Percentiles rank a stretch among this genome's conserved stretches.
Conservation (phyloP, 345 rosid species). For the Eucalyptus urophylla region DNA sequence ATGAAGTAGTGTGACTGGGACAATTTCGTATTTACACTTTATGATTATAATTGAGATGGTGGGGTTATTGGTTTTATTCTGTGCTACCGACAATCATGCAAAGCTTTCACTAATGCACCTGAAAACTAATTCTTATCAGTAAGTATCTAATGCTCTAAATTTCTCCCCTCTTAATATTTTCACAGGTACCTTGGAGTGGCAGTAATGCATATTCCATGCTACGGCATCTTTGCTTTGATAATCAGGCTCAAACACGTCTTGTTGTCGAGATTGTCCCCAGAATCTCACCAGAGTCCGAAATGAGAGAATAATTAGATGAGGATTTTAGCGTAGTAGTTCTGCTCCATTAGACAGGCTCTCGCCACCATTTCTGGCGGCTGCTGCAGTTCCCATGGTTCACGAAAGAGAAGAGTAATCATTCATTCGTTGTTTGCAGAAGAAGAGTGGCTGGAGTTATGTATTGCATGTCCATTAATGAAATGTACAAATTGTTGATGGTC, state of each 20-base stretch:
- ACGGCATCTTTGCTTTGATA: constrained; percentile 44
- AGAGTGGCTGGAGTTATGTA: not conserved
- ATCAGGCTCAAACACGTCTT: constrained; percentile 42
- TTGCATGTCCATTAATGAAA: not conserved
- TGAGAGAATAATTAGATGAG: not conserved
- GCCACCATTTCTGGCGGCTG: not conserved
- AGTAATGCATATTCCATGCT: constrained; percentile 59
- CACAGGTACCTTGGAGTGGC: constrained; percentile 79
- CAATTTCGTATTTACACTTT: not conserved
- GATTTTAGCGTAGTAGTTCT: not conserved
- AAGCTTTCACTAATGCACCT: not conserved
- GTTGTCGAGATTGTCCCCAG: constrained; percentile 37
- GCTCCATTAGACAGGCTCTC: not conserved
- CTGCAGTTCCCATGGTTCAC: not conserved
- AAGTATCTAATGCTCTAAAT: not conserved
- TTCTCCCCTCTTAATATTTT: not conserved
- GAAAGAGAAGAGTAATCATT: not conserved
- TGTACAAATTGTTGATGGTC: not conserved
- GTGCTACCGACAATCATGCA: not conserved
- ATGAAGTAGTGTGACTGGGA: not conserved
- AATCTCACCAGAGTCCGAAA: constrained; percentile 13
- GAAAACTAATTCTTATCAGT: not conserved
- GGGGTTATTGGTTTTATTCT: not conserved
- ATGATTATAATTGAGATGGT: not conserved
- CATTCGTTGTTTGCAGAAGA: not conserved